Base-by-base conservation (phyloP, 495 filamentous ascomycete species). In the Aspergillus hancockii region DNA sequence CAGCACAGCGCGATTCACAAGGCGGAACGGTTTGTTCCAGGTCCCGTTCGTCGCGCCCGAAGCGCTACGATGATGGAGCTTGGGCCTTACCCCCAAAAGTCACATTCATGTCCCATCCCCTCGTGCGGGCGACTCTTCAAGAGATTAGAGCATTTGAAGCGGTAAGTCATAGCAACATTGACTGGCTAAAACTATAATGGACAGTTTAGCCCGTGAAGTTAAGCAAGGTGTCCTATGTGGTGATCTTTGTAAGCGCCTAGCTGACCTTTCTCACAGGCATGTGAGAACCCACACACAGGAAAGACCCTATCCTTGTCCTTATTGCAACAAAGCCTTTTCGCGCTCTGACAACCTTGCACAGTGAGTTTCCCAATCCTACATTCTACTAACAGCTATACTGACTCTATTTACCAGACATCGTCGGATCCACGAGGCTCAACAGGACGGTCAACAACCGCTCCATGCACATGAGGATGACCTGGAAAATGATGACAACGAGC, bases 251-350 rank as follows among this genome's bases (percentile, higher is more conserved):
- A 85, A 73, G 76, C 82, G 78, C 83, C 81, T 73, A 73, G n/a
- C 82, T 88, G 75, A 79, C 73, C 49, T 73, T 61, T 67, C 69
- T 70, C 75, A 73, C 65, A 97, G 93, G 80, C 94, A 98, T 82
- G 95, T 98, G 75, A 90, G 94, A 74, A 98, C 94, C 69, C 94
- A 98, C 81, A 98, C 94, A 21, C 94, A 98, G 84, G 94, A 98
- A 80, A 88, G 93, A 80, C 94, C 94, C 65, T 98, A 98, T 75
- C 87, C 91, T 66, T 98, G 94, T 83, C 88, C 88, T 67, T 89
- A 95, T 73, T 98, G 94, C 85, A 96, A 88, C 83, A 98, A 98
- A 78, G 94, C 93, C 49, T 98, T 98, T 75, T 97, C 94, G 49
- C 85, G 94, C 69, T 97, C 92, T 65, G 94, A 98, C 79, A 98